These are phyloP conservation scores for Ganoderma meredithae DNA, from an alignment of 1,284 basidiomycete species.

Conservation along the genomic window DNA sequence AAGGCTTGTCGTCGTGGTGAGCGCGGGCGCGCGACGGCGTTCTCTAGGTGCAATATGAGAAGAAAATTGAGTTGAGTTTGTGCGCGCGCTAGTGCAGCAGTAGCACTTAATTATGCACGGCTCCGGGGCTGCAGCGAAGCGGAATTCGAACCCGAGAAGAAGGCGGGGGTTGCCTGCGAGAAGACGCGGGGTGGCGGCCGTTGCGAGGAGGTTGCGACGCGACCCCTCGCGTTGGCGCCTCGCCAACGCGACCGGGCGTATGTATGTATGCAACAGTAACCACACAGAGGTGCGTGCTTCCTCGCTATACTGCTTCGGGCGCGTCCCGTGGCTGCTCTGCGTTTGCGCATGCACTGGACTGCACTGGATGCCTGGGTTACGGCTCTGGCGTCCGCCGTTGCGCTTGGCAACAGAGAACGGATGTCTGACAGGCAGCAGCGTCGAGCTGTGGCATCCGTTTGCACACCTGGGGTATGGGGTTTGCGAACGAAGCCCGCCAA, in stretches of 20 bases:
- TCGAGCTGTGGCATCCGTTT: not conserved
- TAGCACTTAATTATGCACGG: not conserved
- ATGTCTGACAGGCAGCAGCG: not conserved
- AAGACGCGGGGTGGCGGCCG: not conserved
- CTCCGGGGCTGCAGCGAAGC: not conserved
- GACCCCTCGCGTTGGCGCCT: not conserved
- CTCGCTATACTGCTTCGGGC: not conserved
- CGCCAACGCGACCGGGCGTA: not conserved
- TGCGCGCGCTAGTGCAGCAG: not conserved
- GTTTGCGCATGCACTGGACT: not conserved
- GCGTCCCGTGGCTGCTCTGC: not conserved
- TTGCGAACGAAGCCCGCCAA: not conserved
- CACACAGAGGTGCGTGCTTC: not conserved
- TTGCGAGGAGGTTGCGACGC: conserved; percentile 1
- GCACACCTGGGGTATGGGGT: not conserved
- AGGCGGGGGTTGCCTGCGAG: not conserved
- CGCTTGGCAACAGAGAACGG: not conserved
- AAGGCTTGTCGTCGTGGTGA: not conserved
- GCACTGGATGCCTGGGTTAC: too few relatives aligned
- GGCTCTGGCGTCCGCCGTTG: not conserved
- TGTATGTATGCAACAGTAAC: not conserved
- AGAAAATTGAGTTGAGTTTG: not conserved
- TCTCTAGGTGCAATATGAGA: not conserved
- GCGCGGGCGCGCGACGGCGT: not conserved
- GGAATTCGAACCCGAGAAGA: not conserved